Evolutionary conservation across 2,329 filamentous ascomycete species (phyloP).

Genomic region (Fusarium sp.): DNA sequence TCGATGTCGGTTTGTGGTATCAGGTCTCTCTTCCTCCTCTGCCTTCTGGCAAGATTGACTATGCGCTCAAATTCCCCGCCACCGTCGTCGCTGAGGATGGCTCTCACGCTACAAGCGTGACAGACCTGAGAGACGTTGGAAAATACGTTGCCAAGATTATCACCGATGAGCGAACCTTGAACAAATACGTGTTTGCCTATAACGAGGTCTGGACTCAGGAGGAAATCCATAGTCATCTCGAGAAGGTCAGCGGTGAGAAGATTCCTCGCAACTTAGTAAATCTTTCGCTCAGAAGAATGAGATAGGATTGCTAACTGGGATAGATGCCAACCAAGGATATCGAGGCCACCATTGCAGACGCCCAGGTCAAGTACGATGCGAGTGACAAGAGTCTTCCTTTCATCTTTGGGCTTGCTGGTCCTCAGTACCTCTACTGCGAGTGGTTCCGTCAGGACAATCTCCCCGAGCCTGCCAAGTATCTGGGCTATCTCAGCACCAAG

Average conservation of each 20-base stretch:
- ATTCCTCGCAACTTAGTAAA: slow-evolving; percentile 45
- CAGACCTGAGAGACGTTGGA: slow-evolving; percentile 65
- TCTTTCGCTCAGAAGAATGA: neutral
- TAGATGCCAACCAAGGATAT: slow-evolving; percentile 22
- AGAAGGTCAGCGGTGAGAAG: slow-evolving; percentile 62
- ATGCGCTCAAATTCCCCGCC: slow-evolving; percentile 49
- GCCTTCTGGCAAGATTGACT: slow-evolving; percentile 46
- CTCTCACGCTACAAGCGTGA: slow-evolving; percentile 56
- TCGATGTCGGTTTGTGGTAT: slow-evolving; percentile 71
- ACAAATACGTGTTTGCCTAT: slow-evolving; percentile 63
- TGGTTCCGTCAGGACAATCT: slow-evolving; percentile 35
- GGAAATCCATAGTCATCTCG: slow-evolving; percentile 59
- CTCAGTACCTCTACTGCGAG: slow-evolving; percentile 31
- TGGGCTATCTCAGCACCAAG: slow-evolving; percentile 29
- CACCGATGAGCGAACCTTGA: slow-evolving; percentile 63
- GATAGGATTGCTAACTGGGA: neutral
- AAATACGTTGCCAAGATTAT: slow-evolving; percentile 63
- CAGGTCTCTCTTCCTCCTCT: slow-evolving; percentile 54
- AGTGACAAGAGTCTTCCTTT: slow-evolving; percentile 5
- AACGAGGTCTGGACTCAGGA: slow-evolving; percentile 59
- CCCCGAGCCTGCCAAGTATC: slow-evolving; percentile 20
- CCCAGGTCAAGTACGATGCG: slow-evolving; percentile 3
- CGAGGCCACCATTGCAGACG: slow-evolving; percentile 3
- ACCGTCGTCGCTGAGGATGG: slow-evolving; percentile 60
- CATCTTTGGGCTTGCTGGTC: slow-evolving; percentile 3